Evolutionary conservation across 2,329 filamentous ascomycete species (phyloP), one percentile per base, ranked within the genome.

Genomic region (Colletotrichum sp.): DNA sequence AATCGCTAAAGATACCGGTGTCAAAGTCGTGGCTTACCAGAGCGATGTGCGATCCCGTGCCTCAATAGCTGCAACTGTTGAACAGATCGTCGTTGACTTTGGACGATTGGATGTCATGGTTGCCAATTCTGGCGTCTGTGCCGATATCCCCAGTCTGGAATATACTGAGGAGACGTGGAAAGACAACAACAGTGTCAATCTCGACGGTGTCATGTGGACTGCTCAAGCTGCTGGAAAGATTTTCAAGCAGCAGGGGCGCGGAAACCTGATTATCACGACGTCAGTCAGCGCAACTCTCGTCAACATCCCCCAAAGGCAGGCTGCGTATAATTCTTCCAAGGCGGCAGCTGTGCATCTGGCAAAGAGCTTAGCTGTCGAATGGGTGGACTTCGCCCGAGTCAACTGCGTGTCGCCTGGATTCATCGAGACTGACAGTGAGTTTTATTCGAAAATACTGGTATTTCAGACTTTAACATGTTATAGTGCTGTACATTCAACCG

Each of bases 241-340:
- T 28, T 58, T 58, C 24, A 78, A 80, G 72, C 64, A 73, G 36
- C 79, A 79, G 34, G 80, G 78, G 2, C 68, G 74, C 4, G 82
- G 80, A 0, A 82, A 81, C 66, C 38, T 83, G 81, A 58, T 58
- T 0, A 58, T 82, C 52, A 82, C 80, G 4, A 75, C 79, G 4
- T 74, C 71, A 13, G 55, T 58, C 21, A 58, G 55, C 55, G 55
- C 55, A 16, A 73, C 59, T 4, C 67, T 81, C 0, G 79, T 81
- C 58, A 81, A 79, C 13, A 52, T 82, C 4, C 79, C 79, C 16
- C 79, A 80, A 21, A 77, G 81, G 77, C 84, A 81, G 81, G 86
- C 79, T 69, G 84, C 84, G 4, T 87, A 87, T 71, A 87, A 87
- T 71, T 82, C 85, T 7, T 84, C 82, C 69, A 87, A 87, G 74